Conservation (phyloP, 2,329 filamentous ascomycete genomes). For the Paraphaeosphaeria minitans region DNA sequence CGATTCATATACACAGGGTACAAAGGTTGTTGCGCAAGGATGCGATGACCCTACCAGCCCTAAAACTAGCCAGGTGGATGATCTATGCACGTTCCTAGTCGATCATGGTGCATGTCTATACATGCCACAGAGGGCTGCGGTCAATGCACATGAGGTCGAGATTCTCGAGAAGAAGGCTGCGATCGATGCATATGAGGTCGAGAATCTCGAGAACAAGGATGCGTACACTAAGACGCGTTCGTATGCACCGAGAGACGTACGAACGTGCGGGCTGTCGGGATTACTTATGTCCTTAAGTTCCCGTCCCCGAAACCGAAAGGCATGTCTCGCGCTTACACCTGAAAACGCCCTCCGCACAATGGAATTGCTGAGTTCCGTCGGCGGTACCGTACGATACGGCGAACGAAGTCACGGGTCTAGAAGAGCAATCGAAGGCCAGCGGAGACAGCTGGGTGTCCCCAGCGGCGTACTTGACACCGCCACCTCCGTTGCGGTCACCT, state of each 20-base stretch:
- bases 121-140: neutral
- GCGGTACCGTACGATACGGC: neutral
- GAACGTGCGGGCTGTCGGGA: conserved; percentile 5
- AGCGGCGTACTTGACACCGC: conserved; percentile 11
- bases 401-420: neutral
- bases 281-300: conserved; percentile 1
- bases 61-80: neutral
- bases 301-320: neutral
- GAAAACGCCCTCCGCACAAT: neutral
- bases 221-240: conserved; percentile 6
- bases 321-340: conserved; percentile 7
- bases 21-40: neutral
- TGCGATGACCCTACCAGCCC: neutral
- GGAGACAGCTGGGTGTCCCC: neutral
- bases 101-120: neutral
- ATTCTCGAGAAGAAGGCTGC: neutral
- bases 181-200: neutral
- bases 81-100: neutral
- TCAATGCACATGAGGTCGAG: neutral
- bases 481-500: conserved; percentile 11
- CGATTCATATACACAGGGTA: conserved; percentile 1
- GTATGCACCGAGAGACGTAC: neutral
- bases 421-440: conserved; percentile 1
- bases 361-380: conserved; percentile 6
- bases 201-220: neutral